These are phyloP conservation scores for Aplosporella prunicola DNA, from an alignment of 2,329 filamentous ascomycete species.

Conservation along the genomic window DNA sequence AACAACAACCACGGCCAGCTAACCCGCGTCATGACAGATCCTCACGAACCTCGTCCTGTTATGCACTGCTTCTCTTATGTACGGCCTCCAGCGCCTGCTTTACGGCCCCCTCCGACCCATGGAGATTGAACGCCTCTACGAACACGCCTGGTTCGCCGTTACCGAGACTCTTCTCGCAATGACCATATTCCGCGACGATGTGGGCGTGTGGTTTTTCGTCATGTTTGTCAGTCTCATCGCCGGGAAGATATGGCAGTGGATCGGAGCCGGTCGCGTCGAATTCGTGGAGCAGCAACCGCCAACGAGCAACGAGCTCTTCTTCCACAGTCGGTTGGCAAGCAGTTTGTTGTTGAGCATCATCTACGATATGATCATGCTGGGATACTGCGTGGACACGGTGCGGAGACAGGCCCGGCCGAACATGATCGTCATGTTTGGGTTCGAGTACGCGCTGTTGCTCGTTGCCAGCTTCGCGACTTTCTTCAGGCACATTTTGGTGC, in stretches of 20 bases:
- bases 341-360: conserved; percentile 70
- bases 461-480: conserved; percentile 73
- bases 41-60: conserved; percentile 85
- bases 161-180: conserved; percentile 95
- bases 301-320: conserved; percentile 66
- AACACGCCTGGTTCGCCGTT: conserved; percentile 96
- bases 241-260: conserved; percentile 98
- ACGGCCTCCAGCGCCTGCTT: conserved; percentile 78
- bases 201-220: conserved; percentile 86
- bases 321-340: conserved; percentile 71
- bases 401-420: conserved; percentile 82
- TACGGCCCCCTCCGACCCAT: conserved; percentile 85
- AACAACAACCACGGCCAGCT: conserved; percentile 10
- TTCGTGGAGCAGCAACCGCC: conserved; percentile 92
- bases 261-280: conserved; percentile 89
- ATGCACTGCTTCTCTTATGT: conserved; percentile 69
- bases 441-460: conserved; percentile 84
- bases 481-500: conserved; percentile 65
- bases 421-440: conserved; percentile 99
- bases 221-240: conserved; percentile 93
- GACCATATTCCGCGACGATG: conserved; percentile 94
- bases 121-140: conserved; percentile 94
- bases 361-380: conserved; percentile 72
- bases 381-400: conserved; percentile 72
- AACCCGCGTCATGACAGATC: conserved; percentile 46